These are phyloP conservation scores for Emericellopsis terricola DNA, from an alignment of 495 filamentous ascomycete species.

Conservation along the genomic window DNA sequence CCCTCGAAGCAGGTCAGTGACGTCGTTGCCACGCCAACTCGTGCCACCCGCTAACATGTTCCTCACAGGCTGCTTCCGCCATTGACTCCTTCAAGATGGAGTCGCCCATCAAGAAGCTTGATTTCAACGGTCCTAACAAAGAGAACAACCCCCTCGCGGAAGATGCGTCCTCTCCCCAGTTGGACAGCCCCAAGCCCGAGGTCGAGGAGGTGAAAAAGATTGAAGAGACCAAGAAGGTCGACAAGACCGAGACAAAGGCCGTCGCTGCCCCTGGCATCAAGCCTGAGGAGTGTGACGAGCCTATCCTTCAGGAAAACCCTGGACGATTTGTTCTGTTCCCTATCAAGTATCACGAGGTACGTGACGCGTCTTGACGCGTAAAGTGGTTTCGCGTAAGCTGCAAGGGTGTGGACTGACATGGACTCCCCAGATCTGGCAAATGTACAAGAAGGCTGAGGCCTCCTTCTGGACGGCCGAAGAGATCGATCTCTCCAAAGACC, in stretches of 20 bases:
- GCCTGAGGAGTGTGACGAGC: slow-evolving; percentile 63
- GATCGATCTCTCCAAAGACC: slow-evolving; percentile 96
- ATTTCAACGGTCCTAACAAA: slow-evolving; percentile 55
- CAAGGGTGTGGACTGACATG: too few species aligned
- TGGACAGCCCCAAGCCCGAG: slow-evolving; percentile 31
- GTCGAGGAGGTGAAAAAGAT: slow-evolving; percentile 10
- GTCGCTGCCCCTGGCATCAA: slow-evolving; percentile 43
- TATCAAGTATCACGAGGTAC: slow-evolving; percentile 97
- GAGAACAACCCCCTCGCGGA: slow-evolving; percentile 49
- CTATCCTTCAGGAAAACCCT: slow-evolving; percentile 87
- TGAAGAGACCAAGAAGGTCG: slow-evolving; percentile 25
- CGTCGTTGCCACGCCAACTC: slow-evolving; percentile 5
- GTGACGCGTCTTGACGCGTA: slow-evolving; percentile 47
- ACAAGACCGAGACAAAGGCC: slow-evolving; percentile 28
- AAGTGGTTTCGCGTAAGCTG: slow-evolving; percentile 30
- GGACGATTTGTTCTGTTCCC: slow-evolving; percentile 95
- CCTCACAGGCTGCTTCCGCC: slow-evolving; percentile 56
- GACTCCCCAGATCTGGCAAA: slow-evolving; percentile 78
- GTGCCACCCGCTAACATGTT: slow-evolving; percentile 17
- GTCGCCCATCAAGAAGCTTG: slow-evolving; percentile 77
- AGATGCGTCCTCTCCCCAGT: slow-evolving; percentile 34
- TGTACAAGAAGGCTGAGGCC: slow-evolving; percentile 99
- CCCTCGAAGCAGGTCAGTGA: slow-evolving; percentile 70
- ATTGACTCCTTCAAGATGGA: slow-evolving; percentile 87
- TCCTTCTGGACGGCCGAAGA: slow-evolving; percentile 99